Evolutionary conservation across 371 early-diverging fungal species (phyloP), one percentile per base, ranked within the genome.

Genomic region (Rhizopus stolonifer): DNA sequence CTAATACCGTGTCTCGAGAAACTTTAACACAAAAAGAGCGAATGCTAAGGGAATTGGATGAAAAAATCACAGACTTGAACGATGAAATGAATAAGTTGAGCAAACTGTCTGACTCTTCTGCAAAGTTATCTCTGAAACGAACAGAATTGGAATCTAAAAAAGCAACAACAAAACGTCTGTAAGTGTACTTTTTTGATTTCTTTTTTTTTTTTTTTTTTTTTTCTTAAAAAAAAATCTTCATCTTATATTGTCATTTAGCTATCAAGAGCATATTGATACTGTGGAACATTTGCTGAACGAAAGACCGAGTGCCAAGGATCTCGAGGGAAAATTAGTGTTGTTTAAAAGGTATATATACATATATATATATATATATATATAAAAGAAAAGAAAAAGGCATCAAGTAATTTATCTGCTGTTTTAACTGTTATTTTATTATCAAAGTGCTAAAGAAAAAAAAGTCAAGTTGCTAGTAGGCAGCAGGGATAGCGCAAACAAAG

Each of bases 61-160:
- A 74, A 9, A 58, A 58, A 24, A 52, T 67, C 1, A 58, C 46
- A 14, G 46, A 38, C 3, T 48, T 79, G 2, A 67, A 63, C 19
- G 78, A 81, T 0, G 85, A 85, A 58, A 72, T 83, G 23, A 52
- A 72, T 23, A 25, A 54, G 11, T 54, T 83, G 49, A 85, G 70
- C 58, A 65, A 65, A 47, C 79, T 81, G 54, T 64, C 78, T 0
- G 86, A 88, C 48, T 77, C 77, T 0, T 68, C 83, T 0, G 87
- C 89, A 0, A 70, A 75, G 26, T 61, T 88, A 25, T 67, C 74
- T 0, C 45, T 87, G 24, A 81, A 81, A 44, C 69, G 60, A 15
- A 29, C 55, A 0, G 85, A 87, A 6, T 56, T 60, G 15, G 71
- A 80, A 23, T 32, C 60, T 7, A 80, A 78, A 52, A 39, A 58